Base-by-base conservation (phyloP, 2,329 filamentous ascomycete species). In the Fusarium sp. region DNA sequence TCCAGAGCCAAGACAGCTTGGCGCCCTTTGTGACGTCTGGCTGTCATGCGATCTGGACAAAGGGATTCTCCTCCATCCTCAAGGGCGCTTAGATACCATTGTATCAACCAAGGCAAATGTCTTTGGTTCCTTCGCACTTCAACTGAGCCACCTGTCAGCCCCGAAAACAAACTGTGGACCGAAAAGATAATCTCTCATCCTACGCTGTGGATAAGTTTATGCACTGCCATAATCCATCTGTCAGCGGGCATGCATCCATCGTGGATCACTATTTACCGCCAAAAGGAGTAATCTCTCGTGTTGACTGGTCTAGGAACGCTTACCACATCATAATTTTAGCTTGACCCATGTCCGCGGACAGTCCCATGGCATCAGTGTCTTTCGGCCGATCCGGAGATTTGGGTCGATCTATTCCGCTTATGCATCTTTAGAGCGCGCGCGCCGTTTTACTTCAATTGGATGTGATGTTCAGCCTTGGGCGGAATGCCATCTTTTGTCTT, bases 1-100 rank as follows among this genome's bases (percentile, higher is more conserved):
- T 42, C 30, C 52, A 54, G 18, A 49, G 62, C 67, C 67, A 70
- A 70, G 67, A 70, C 67, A 53, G 45, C 58, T 59, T 55, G 63
- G 34, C 62, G 67, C 61, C 47, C 46, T 24, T 42, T 54, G 37
- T 37, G 25, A 37, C 55, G 18, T 62, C 29, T 47, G 41, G 10
- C 13, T 22, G 40, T 48, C 44, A 66, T 53, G 27, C 34, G n/a
- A 44, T 32, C 25, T 29, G 34, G 10, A 54, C 37, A 32, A 25
- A 59, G 25, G 20, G 25, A 42, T 37, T 37, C 34, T 37, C 34
- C 34, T 37, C 18, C 42, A 42, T 37, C 29, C 42, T 37, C 20
- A 42, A 53, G 27, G 47, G 53, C 62, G 37, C 56, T 34, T 61
- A 37, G 29, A 53, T 53, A 61, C 30, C 12, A 18, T 22, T 46